Evolutionary conservation across 1,284 basidiomycete species (phyloP).

Genomic region (Porodaedalea pini): DNA sequence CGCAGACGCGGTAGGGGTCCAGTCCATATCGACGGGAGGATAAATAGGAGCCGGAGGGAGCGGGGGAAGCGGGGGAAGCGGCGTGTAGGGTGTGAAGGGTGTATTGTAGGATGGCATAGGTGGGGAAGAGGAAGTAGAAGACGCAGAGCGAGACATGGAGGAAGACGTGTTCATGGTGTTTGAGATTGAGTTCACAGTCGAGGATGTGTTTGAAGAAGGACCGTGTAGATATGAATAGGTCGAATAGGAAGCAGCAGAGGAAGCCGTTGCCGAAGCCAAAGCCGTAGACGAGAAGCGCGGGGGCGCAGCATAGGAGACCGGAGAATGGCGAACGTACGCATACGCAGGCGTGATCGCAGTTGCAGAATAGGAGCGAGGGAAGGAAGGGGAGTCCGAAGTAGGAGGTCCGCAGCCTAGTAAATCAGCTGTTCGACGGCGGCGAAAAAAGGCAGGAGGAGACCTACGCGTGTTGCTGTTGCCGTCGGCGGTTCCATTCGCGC

Average conservation of each 20-base stretch:
- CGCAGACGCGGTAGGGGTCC: background rate
- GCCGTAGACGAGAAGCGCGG: background rate
- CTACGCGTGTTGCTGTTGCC: slow-evolving; percentile 12
- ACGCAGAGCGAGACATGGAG: background rate
- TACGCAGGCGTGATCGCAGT: background rate
- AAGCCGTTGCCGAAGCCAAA: background rate
- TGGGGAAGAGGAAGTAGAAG: slow-evolving; percentile 3
- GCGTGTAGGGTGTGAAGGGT: slow-evolving; percentile 3
- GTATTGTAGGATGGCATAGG: background rate
- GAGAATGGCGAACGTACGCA: background rate
- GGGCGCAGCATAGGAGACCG: background rate
- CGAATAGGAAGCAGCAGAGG: background rate
- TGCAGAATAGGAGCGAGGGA: slow-evolving; percentile 1
- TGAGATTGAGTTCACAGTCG: background rate
- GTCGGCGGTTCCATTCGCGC: background rate
- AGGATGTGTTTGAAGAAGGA: background rate
- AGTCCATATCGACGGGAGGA: background rate
- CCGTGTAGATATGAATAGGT: background rate
- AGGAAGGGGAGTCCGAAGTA: background rate
- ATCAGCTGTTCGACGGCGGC: slow-evolving; percentile 15
- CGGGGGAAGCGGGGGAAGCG: background rate
- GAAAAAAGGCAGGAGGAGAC: slow-evolving; percentile 8
- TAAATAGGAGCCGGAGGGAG: background rate
- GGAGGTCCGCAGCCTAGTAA: slow-evolving; percentile 13
- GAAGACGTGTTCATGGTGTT: background rate